A percentile compares a stretch with the other conserved stretches of the same genome.
Evolutionary conservation across 176 grass and related monocot genomes (phyloP).

Genomic region (Triticum urartu): DNA sequence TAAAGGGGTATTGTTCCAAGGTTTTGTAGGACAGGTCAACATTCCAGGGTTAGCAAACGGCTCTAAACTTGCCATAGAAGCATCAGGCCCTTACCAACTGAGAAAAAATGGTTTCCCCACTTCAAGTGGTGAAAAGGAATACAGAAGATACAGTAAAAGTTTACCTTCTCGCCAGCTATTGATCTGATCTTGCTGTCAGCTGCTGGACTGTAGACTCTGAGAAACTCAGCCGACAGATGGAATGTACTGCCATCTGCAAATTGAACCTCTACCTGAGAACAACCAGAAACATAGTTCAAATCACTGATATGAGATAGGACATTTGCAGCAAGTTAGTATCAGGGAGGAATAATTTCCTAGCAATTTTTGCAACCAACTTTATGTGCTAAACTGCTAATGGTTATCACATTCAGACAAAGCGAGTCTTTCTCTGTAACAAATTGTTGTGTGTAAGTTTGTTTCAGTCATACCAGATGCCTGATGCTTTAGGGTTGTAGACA

Average conservation of each 20-base stretch:
- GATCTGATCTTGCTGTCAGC: conserved; percentile 95
- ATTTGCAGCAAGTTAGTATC: not conserved
- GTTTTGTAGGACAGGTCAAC: not conserved
- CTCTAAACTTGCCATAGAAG: conserved; percentile 36
- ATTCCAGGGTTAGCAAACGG: not conserved
- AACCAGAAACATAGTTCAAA: not conserved
- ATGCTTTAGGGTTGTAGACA: not conserved
- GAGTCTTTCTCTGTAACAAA: not conserved
- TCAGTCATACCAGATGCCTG: not conserved
- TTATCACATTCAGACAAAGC: not conserved
- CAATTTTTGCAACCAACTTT: not conserved
- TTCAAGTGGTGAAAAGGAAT: not conserved
- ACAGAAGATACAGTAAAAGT: not conserved
- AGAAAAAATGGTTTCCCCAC: not conserved
- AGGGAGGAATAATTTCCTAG: not conserved
- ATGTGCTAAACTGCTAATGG: not conserved
- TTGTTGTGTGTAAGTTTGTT: not conserved
- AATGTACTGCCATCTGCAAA: conserved; percentile 72
- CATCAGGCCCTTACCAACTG: not conserved
- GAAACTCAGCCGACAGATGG: conserved; percentile 85
- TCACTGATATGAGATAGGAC: not conserved
- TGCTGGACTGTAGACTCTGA: conserved; percentile 85
- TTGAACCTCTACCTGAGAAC: conserved; percentile 66
- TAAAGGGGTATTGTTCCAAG: not conserved
- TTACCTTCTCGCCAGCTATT: conserved; percentile 82